phyloP scores from a whole-genome alignment of 2,329 filamentous ascomycete species.

The Emergomyces africanus region DNA sequence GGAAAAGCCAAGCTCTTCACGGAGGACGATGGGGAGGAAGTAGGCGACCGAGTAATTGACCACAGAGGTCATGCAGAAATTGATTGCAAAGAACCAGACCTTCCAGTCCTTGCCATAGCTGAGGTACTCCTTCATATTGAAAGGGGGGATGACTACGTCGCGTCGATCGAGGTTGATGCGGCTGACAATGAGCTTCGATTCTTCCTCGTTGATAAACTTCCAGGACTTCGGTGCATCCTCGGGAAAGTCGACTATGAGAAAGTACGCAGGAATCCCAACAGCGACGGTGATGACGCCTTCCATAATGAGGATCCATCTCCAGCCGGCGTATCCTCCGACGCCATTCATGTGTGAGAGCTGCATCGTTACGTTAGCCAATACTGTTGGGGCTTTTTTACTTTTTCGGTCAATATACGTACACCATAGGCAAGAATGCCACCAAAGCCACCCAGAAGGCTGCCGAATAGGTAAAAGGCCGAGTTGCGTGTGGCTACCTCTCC shows the following conservation, averaged over 20 bases:
- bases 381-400: no score
- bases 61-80: no score
- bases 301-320: not conserved
- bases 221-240: not conserved
- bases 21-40: slow-evolving; percentile 15
- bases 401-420: not conserved
- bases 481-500: not conserved
- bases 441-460: not conserved
- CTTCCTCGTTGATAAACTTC: not conserved
- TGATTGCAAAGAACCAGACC: not conserved
- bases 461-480: not conserved
- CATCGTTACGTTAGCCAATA: no score
- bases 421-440: not conserved
- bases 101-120: not conserved
- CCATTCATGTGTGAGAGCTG: not conserved
- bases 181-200: not conserved
- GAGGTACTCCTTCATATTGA: not conserved
- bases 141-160: not conserved
- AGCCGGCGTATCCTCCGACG: not conserved
- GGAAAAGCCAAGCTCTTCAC: slow-evolving; percentile 21
- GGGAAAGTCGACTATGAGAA: not conserved
- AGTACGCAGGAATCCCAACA: not conserved
- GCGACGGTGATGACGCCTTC: not conserved
- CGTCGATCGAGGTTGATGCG: not conserved
- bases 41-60: not conserved